phyloP scores from a whole-genome alignment of 805 yeast genomes.

The Kluyveromyces nonfermentans region DNA sequence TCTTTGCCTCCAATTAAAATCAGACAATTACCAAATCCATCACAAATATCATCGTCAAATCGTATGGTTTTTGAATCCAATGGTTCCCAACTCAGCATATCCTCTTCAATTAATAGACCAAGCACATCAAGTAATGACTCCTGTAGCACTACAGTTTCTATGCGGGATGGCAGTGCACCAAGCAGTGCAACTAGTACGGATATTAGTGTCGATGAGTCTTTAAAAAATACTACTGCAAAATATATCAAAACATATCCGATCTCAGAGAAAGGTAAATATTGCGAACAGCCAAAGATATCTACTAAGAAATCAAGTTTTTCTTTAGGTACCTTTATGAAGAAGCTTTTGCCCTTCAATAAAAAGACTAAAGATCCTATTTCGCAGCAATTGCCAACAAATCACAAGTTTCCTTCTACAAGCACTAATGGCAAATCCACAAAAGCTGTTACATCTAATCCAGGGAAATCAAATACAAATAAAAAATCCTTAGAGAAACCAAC shows the following conservation, averaged over 20 bases:
- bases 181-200: conserved; percentile 3
- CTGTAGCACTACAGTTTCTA: background rate
- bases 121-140: conserved; percentile 2
- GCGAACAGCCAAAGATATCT: background rate
- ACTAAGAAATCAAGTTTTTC: conserved; percentile 6
- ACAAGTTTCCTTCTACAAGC: background rate
- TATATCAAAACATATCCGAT: background rate
- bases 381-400: background rate
- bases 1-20: too few species aligned
- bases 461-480: background rate
- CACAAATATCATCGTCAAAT: too few species aligned
- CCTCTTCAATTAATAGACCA: conserved; percentile 1
- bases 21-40: too few species aligned
- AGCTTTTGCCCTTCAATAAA: conserved; percentile 7
- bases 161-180: background rate
- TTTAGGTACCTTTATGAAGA: conserved; percentile 10
- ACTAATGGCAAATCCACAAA: background rate
- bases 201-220: background rate
- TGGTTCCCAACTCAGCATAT: background rate
- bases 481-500: background rate
- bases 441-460: background rate
- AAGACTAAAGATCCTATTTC: background rate
- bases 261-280: background rate
- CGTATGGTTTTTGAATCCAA: background rate
- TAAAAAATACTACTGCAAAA: background rate